These are phyloP conservation scores for Helotiales sp. DNA, from an alignment of 2,329 filamentous ascomycete species.

Conservation along the genomic window DNA sequence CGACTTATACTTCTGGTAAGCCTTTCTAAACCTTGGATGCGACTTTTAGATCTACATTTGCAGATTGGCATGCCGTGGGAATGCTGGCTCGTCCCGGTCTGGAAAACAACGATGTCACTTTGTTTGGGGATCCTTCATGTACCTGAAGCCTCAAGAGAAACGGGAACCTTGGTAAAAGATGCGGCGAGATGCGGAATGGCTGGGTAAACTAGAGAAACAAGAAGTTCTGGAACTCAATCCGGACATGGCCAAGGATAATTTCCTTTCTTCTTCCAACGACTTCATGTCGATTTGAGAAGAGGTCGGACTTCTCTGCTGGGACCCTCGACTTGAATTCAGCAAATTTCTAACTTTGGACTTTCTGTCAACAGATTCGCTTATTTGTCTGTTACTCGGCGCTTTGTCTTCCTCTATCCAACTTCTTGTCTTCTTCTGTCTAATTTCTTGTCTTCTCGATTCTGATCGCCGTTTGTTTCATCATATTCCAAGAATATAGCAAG, in stretches of 20 bases:
- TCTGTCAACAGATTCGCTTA: conserved; percentile 4
- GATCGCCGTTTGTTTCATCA: not conserved
- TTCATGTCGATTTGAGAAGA: not conserved
- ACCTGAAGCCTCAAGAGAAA: conserved; percentile 1
- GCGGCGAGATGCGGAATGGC: not conserved
- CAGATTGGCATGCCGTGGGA: not conserved
- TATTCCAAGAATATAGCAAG: not conserved
- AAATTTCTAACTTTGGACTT: not conserved
- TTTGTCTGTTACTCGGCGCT: not conserved
- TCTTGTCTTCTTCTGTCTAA: not conserved
- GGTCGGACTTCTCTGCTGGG: not conserved
- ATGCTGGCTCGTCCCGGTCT: conserved; percentile 11
- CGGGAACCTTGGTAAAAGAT: not conserved
- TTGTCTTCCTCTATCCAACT: not conserved
- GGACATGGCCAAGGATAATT: not conserved
- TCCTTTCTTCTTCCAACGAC: not conserved
- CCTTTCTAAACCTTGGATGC: not conserved
- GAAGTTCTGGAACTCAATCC: not conserved
- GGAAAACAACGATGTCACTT: not conserved
- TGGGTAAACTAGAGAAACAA: not conserved
- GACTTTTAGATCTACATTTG: not conserved
- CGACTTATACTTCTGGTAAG: not conserved
- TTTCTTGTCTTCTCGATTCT: not conserved
- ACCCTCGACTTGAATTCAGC: not conserved
- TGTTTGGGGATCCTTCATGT: not conserved